phyloP scores from a whole-genome alignment of 106 monocot species.

The Allium fistulosum region DNA sequence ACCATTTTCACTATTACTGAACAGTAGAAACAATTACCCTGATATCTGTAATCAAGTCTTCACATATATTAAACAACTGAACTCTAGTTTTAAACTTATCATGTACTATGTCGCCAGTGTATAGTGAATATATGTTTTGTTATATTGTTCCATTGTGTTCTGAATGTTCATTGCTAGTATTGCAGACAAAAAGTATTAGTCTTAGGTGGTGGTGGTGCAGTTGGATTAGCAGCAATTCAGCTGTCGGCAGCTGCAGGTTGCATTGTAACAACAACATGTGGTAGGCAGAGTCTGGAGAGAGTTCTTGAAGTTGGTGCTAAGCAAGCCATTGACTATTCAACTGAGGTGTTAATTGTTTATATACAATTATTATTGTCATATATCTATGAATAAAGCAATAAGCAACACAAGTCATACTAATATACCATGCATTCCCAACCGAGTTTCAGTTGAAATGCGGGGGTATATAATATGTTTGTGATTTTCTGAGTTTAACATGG shows the following conservation, averaged over 20 bases:
- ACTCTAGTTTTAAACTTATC: too few relatives aligned
- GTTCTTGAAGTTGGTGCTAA: slow-evolving; percentile 76
- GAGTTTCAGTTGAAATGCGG: too few relatives aligned
- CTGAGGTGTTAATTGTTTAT: slow-evolving; percentile 37
- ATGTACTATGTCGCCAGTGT: not conserved
- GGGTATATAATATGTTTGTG: too few relatives aligned
- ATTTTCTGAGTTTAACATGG: too few relatives aligned
- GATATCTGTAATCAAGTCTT: too few relatives aligned
- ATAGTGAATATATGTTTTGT: not conserved
- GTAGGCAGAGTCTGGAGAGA: slow-evolving; percentile 73
- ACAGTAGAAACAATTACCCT: too few relatives aligned
- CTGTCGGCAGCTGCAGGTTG: slow-evolving; percentile 72
- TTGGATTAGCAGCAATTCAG: slow-evolving; percentile 95
- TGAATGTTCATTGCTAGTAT: slow-evolving; percentile 5
- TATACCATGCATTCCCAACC: too few relatives aligned
- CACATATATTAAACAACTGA: too few relatives aligned
- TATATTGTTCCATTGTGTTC: not conserved
- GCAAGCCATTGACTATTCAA: slow-evolving; percentile 83
- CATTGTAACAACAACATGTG: slow-evolving; percentile 77
- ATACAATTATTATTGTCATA: too few relatives aligned
- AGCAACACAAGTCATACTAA: too few relatives aligned
- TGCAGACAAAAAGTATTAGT: slow-evolving; percentile 83
- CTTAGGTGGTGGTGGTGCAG: slow-evolving; percentile 95
- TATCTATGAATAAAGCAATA: too few relatives aligned
- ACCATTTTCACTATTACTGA: too few relatives aligned